phyloP scores from a whole-genome alignment of 1,284 basidiomycete genomes.

The Pyrrhoderma lamaoense region DNA sequence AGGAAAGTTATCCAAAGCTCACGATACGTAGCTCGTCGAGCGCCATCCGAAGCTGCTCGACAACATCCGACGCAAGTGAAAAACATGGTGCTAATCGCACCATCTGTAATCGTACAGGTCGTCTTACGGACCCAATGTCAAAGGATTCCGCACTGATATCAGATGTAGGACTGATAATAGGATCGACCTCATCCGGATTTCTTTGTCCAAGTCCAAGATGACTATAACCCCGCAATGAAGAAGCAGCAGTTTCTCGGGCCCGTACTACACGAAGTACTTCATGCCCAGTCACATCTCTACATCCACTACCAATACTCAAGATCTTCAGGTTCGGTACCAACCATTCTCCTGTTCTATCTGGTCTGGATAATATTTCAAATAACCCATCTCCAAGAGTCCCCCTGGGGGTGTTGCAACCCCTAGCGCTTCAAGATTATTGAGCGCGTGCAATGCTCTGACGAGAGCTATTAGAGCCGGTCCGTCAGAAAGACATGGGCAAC shows the following conservation, averaged over 20 bases:
- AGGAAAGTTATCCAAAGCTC: not conserved
- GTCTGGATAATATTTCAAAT: conserved; percentile 27
- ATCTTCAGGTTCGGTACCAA: conserved; percentile 28
- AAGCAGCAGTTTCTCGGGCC: conserved; percentile 18
- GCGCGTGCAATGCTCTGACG: conserved; percentile 26
- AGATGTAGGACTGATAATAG: not conserved
- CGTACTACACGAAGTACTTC: conserved; percentile 27
- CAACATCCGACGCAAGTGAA: conserved; percentile 10
- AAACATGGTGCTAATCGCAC: conserved; percentile 13
- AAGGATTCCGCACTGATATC: not conserved
- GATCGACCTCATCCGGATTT: not conserved
- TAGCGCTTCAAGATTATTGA: conserved; percentile 28
- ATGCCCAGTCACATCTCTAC: conserved; percentile 28
- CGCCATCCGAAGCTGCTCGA: conserved; percentile 6
- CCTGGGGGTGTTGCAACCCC: conserved; percentile 26
- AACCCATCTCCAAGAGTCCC: conserved; percentile 25
- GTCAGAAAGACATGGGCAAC: conserved; percentile 24
- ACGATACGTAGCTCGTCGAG: conserved; percentile 13
- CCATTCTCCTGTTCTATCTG: conserved; percentile 23
- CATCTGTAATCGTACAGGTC: conserved; percentile 6
- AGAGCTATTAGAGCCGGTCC: conserved; percentile 27
- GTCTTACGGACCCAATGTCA: not conserved
- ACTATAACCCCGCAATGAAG: not conserved
- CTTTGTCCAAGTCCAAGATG: not conserved
- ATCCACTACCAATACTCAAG: conserved; percentile 26